Conservation (phyloP, 768 basidiomycete genomes). For the Phanerodontia chrysosporium region DNA sequence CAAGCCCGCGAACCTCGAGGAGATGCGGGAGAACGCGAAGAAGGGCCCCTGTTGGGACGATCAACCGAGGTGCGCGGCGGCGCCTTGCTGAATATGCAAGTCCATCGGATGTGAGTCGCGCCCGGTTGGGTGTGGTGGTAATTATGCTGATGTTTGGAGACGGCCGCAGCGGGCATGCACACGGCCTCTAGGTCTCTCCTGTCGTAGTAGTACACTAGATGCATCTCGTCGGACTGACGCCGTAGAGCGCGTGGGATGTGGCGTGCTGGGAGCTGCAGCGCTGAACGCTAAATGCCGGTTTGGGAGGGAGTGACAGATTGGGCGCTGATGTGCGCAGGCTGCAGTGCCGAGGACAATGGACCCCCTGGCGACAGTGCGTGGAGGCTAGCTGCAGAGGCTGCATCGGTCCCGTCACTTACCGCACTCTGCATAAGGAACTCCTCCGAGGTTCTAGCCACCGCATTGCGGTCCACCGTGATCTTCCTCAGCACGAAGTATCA, state of each 20-base stretch:
- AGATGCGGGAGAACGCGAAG: constrained; percentile 53
- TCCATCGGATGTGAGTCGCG: constrained; percentile 51
- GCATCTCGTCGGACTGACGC: too few species aligned
- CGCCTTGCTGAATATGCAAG: constrained; percentile 34
- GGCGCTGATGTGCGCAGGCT: constrained; percentile 1
- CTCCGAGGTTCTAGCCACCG: constrained; percentile 24
- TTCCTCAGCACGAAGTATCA: constrained; percentile 23
- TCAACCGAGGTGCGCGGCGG: constrained; percentile 46
- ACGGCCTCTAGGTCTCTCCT: too few species aligned
- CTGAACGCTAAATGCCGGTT: too few species aligned
- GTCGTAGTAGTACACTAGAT: too few species aligned
- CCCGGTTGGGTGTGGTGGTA: constrained; percentile 9
- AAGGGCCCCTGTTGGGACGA: constrained; percentile 57
- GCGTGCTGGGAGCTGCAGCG: not conserved
- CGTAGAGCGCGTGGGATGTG: not conserved
- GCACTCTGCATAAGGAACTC: constrained; percentile 9
- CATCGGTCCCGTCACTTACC: constrained; percentile 12
- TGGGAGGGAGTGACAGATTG: constrained; percentile 4
- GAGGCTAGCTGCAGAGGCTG: constrained; percentile 6
- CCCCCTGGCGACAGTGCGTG: constrained; percentile 8
- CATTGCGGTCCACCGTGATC: constrained; percentile 20
- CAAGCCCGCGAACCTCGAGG: constrained; percentile 46
- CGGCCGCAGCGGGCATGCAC: constrained; percentile 38
- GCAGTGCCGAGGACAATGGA: constrained; percentile 8
- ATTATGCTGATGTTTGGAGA: not conserved